Evolutionary conservation across 2,329 filamentous ascomycete species (phyloP), one percentile per base, ranked within the genome.

Genomic region (Aspergillus luchuensis): DNA sequence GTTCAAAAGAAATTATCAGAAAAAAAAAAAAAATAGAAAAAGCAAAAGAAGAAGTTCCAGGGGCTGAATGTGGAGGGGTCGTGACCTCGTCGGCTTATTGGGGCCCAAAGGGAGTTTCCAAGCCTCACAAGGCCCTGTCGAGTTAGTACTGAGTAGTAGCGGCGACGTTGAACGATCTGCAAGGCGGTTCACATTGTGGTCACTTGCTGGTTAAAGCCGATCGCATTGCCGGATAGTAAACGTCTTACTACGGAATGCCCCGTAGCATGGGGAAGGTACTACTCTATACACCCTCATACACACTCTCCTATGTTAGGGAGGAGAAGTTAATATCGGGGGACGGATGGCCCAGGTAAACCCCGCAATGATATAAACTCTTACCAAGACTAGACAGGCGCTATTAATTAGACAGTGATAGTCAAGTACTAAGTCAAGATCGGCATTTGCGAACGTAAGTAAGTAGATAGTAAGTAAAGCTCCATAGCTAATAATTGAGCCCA

Each of bases 111-210:
- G 25, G 5, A 60, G 21, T 56, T 36, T 13, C 58, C 33, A 39
- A 63, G 61, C 61, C 58, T 63, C 58, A 48, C 58, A 59, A 56
- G 19, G 19, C 17, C 57, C 53, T 45, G 33, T 49, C 47, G 55
- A 56, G 43, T 48, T 52, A 48, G 39, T 38, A 49, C 50, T 19
- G 4, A 33, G 49, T 28, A 28, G 25, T 28, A 28, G 25, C 17
- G 30, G 45, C 47, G 51, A 54, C 36, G 52, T 55, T 55, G 39
- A 54, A 53, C 45, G 54, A 55, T 57, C 58, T 63, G 61, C 59
- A 63, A 61, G 61, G 56, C 52, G 50, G 45, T 61, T 63, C 48
- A 50, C 51, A 50, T 60, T 39, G 50, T 43, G 52, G 52, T 55
- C 52, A 45, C 17, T 55, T 55, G 52, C 38, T 45, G 17, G 52